Conservation (phyloP, 352 stramenopile species). For the Phytophthora niederhauseri region DNA sequence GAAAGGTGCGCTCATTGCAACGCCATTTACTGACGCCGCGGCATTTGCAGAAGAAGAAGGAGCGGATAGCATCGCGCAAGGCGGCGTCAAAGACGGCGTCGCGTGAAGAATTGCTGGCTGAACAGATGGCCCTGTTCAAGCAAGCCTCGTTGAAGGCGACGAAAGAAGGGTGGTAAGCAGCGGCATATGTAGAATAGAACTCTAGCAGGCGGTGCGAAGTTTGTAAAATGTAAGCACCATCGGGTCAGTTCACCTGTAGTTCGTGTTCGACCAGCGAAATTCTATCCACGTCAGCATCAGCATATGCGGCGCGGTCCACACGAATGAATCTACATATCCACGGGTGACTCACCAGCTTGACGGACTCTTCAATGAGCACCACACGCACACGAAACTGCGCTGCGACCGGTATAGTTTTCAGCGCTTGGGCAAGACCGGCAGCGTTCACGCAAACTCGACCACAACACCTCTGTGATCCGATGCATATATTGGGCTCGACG, state of each 20-base stretch:
- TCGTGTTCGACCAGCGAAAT: slow-evolving; percentile 3
- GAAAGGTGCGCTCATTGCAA: not conserved
- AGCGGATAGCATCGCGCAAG: slow-evolving; percentile 49
- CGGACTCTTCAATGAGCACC: no score
- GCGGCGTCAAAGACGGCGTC: slow-evolving; percentile 33
- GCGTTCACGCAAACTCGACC: slow-evolving; percentile 55
- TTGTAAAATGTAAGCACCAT: slow-evolving; percentile 2
- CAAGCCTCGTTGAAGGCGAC: slow-evolving; percentile 63
- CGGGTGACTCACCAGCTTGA: not conserved
- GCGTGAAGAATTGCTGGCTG: slow-evolving; percentile 66
- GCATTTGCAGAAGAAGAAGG: slow-evolving; percentile 44
- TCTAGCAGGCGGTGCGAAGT: slow-evolving; percentile 2
- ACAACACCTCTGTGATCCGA: slow-evolving; percentile 89
- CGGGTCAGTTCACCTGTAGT: not conserved
- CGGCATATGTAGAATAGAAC: slow-evolving; percentile 2
- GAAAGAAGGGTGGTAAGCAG: slow-evolving; percentile 65
- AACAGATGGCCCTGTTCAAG: slow-evolving; percentile 80
- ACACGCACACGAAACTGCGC: not conserved
- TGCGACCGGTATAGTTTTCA: not conserved
- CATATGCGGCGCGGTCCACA: not conserved
- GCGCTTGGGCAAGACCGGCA: not conserved
- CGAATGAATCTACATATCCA: not conserved
- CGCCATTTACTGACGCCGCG: not conserved
- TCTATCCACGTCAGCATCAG: not conserved
- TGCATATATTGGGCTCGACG: slow-evolving; percentile 79